These are phyloP conservation scores for Rhizopogon roseolus DNA, from an alignment of 768 basidiomycete genomes.

Conservation along the genomic window DNA sequence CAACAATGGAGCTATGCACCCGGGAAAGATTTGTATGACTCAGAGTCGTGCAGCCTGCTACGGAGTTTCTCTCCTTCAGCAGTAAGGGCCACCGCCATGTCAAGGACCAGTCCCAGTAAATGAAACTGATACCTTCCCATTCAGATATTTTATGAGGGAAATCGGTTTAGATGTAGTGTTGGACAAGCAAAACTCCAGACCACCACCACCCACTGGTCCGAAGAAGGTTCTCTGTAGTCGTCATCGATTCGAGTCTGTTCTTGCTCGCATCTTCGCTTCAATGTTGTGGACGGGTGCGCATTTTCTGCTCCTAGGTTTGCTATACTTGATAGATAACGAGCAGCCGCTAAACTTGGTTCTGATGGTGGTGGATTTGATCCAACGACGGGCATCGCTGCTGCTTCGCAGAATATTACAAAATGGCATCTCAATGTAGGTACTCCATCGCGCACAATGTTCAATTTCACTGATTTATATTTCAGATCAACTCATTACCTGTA, in stretches of 20 bases:
- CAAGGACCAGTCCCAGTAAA: not conserved
- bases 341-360: conserved; percentile 8
- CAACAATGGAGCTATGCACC: not conserved
- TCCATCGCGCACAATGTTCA: not conserved
- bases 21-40: not conserved
- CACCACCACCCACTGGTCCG: not conserved
- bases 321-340: not conserved
- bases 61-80: not conserved
- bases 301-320: not conserved
- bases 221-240: not conserved
- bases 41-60: not conserved
- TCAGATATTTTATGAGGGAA: not conserved
- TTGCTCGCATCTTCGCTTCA: conserved; percentile 2
- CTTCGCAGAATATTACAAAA: not conserved
- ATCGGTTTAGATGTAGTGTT: not conserved
- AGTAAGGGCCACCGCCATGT: not conserved
- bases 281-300: conserved; percentile 9
- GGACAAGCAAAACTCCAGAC: not conserved
- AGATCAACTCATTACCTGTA: conserved; percentile 14
- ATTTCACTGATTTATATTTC: not conserved
- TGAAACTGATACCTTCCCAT: not conserved
- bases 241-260: not conserved
- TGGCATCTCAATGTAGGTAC: conserved; percentile 11
- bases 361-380: conserved; percentile 5
- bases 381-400: not conserved